Conservation (phyloP, 805 yeast genomes). For the Candida ipomoeae region DNA sequence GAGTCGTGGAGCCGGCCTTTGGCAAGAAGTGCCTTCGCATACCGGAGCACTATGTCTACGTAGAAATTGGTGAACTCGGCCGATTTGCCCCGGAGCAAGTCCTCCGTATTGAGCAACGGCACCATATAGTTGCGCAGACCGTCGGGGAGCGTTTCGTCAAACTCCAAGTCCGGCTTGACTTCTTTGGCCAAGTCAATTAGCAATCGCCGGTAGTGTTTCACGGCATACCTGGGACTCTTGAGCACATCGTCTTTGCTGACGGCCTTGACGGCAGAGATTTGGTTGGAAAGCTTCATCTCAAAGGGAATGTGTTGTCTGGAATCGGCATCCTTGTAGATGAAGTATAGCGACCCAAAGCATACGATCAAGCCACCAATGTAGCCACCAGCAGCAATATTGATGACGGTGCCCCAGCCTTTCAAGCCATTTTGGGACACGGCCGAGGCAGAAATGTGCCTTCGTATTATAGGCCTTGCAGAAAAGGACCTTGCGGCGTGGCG, state of each 20-base stretch:
- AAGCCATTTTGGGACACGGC: slow-evolving; percentile 6
- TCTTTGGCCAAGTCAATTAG: slow-evolving; percentile 31
- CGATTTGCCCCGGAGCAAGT: slow-evolving; percentile 27
- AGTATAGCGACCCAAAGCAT: slow-evolving; percentile 35
- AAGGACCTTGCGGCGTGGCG: not conserved
- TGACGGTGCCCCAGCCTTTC: slow-evolving; percentile 28
- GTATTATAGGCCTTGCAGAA: not conserved
- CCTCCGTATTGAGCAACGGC: slow-evolving; percentile 31
- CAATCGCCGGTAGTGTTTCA: slow-evolving; percentile 39
- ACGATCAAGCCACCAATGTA: slow-evolving; percentile 40
- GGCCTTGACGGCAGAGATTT: slow-evolving; percentile 37
- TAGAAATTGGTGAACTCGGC: slow-evolving; percentile 37
- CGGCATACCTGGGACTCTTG: slow-evolving; percentile 39
- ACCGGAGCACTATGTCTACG: slow-evolving; percentile 39
- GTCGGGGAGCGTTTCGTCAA: slow-evolving; percentile 21
- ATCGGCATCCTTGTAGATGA: slow-evolving; percentile 38
- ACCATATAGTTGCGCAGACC: slow-evolving; percentile 26
- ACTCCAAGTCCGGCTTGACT: slow-evolving; percentile 22
- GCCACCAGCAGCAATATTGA: slow-evolving; percentile 40
- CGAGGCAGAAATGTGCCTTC: not conserved
- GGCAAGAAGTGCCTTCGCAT: slow-evolving; percentile 38
- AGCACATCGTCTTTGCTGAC: slow-evolving; percentile 42
- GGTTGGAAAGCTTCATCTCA: slow-evolving; percentile 31
- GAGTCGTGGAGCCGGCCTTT: slow-evolving; percentile 35
- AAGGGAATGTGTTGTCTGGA: slow-evolving; percentile 38